Base-by-base conservation (phyloP, 495 filamentous ascomycete species). In the Aspergillus leporis region DNA sequence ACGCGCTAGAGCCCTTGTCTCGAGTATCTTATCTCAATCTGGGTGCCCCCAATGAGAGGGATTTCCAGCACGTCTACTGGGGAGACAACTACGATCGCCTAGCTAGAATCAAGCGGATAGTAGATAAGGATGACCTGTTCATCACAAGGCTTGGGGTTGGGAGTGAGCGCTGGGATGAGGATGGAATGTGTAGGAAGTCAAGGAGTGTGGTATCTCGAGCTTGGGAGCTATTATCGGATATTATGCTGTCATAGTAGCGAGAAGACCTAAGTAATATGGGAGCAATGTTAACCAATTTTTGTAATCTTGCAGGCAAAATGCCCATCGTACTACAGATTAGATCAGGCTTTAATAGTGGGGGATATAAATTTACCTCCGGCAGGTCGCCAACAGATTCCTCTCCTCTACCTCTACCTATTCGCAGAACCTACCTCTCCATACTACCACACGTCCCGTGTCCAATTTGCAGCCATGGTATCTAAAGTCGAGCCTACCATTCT, bases 61-160 rank as follows among this genome's bases (percentile, higher is more conserved):
- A 81, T 40, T 82, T 68, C 66, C 71, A 74, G 49, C 54, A 62
- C 6, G 66, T 66, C 12, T 82, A 81, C 65, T 86, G 77, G 74
- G 83, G 83, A 3, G 52, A 59, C 0, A 79, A 82, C 23, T 86
- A 84, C 60, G 59, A 56, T 1, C 65, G 71, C 13, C 65, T 85
- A 61, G 31, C 65, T 4, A 31, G 38, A 16, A 80, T 83, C 51
- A 84, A 85, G 64, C 65, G 71, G 49, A 25, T 30, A 3, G 50
- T 31, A 55, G 62, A 65, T 13, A 31, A 14, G 21, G 51, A 51
- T 0, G 51, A 31, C 1, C 30, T 61, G 40, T 65, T 65, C 19
- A 55, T 61, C 8, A 52, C 55, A 3, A 14, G 46, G 6, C 30
- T 43, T 4, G 59, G 58, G 5, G 62, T 61, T n/a, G 62, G 62